These are phyloP conservation scores for Metarhizium brunneum DNA, from an alignment of 2,329 filamentous ascomycete genomes.

Conservation along the genomic window DNA sequence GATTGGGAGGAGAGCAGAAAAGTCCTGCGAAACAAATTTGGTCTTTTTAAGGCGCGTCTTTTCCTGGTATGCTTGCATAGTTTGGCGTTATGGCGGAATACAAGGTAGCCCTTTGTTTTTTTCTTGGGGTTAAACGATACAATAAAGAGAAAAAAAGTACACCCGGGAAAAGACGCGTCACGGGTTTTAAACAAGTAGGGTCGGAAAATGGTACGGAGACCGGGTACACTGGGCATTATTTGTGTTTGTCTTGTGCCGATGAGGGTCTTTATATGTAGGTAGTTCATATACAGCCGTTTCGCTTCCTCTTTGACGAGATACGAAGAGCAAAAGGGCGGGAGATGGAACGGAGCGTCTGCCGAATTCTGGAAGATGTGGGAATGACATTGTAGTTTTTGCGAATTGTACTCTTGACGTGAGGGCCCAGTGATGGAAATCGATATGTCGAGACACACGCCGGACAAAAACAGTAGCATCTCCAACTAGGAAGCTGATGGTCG, in stretches of 20 bases:
- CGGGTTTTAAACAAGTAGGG: neutral
- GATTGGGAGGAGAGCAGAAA: neutral
- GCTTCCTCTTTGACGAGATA: neutral
- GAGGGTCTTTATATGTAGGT: neutral
- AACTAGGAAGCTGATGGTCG: too few relatives aligned
- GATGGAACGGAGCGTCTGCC: conserved; percentile 1
- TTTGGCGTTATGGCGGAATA: conserved; percentile 27
- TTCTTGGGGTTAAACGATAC: neutral
- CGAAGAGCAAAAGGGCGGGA: neutral
- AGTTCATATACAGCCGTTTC: neutral
- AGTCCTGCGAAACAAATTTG: neutral
- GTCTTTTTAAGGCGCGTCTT: conserved; percentile 12
- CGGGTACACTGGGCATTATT: too few relatives aligned
- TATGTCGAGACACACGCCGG: neutral
- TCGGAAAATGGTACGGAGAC: too few relatives aligned
- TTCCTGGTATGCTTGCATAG: conserved; percentile 31
- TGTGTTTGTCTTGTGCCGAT: too few relatives aligned
- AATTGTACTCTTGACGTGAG: neutral
- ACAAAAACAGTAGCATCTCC: too few relatives aligned
- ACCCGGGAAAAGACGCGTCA: neutral
- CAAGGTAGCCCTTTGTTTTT: conserved; percentile 5
- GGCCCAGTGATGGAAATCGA: neutral
- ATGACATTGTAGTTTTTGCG: neutral
- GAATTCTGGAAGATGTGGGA: conserved; percentile 1
- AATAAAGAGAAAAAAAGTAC: neutral